Conservation (phyloP, 139 green algal genomes). For the Eudorina sp. region DNA sequence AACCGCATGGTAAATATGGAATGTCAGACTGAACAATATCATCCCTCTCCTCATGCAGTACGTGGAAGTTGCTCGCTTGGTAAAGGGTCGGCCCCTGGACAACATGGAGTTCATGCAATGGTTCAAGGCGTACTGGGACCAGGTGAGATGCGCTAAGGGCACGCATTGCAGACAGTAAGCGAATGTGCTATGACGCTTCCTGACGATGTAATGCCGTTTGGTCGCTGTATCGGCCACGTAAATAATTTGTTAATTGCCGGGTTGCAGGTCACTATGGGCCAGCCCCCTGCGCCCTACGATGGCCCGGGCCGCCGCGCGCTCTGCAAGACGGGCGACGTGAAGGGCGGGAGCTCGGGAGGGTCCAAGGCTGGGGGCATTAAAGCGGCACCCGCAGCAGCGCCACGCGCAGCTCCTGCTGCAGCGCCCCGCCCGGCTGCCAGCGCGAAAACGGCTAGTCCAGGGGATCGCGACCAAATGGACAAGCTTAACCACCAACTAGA, state of each 20-base stretch:
- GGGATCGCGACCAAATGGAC: slow-evolving; percentile 50
- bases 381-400: neutral
- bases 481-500: slow-evolving; percentile 45
- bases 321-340: slow-evolving; percentile 79
- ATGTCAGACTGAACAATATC: neutral
- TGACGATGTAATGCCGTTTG: no score
- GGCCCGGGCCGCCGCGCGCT: slow-evolving; percentile 48
- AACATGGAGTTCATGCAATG: slow-evolving; percentile 99
- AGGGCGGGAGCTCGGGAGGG: slow-evolving; percentile 9
- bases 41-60: slow-evolving; percentile 67
- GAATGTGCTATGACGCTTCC: neutral
- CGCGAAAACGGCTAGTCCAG: neutral
- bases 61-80: slow-evolving; percentile 90
- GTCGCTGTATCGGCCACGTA: no score
- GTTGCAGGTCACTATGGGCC: slow-evolving; percentile 41
- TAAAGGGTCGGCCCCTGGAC: slow-evolving; percentile 93
- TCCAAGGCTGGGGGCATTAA: slow-evolving; percentile 30
- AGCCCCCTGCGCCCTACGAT: slow-evolving; percentile 76
- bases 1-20: neutral
- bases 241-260: no score
- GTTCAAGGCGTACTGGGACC: slow-evolving; percentile 91
- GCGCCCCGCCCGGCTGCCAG: neutral
- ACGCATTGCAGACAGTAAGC: no score
- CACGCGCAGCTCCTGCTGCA: neutral
- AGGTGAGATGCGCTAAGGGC: neutral